These are phyloP conservation scores for Nepenthes mirabilis DNA, from an alignment of 148 eudicot genomes.

Conservation along the genomic window DNA sequence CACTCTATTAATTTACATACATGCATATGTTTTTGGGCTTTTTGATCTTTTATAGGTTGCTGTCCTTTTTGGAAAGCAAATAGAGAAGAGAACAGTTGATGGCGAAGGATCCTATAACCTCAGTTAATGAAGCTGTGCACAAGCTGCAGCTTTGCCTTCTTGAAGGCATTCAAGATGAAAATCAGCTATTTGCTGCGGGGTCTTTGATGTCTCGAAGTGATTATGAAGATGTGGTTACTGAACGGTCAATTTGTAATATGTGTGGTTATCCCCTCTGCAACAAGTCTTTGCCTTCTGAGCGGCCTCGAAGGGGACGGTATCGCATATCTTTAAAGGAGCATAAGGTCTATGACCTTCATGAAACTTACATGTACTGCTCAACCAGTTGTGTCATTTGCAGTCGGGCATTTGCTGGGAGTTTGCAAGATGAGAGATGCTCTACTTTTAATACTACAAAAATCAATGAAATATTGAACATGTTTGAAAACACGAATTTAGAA, in stretches of 20 bases:
- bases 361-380: slow-evolving; percentile 71
- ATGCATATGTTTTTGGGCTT: no score
- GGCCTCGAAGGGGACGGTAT: slow-evolving; percentile 53
- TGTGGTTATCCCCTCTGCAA: slow-evolving; percentile 88
- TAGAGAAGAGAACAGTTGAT: slow-evolving; percentile 12
- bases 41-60: no score
- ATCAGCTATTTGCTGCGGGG: slow-evolving; percentile 57
- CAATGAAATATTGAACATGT: slow-evolving; percentile 38
- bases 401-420: slow-evolving; percentile 50
- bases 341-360: slow-evolving; percentile 81
- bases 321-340: slow-evolving; percentile 83
- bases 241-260: slow-evolving; percentile 47
- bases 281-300: slow-evolving; percentile 48
- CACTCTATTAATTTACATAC: no score
- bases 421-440: slow-evolving; percentile 52
- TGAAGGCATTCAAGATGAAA: slow-evolving; percentile 51
- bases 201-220: slow-evolving; percentile 53
- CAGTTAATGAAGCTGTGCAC: slow-evolving; percentile 57
- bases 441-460: slow-evolving; percentile 35
- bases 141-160: slow-evolving; percentile 63
- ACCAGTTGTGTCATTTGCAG: slow-evolving; percentile 60
- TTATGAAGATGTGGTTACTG: slow-evolving; percentile 72
- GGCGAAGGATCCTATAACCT: slow-evolving; percentile 25
- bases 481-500: slow-evolving; percentile 30
- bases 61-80: not conserved